Percentiles rank a stretch among this genome's conserved stretches.
Conservation (phyloP, 768 basidiomycete genomes). For the Trametes elegans region DNA sequence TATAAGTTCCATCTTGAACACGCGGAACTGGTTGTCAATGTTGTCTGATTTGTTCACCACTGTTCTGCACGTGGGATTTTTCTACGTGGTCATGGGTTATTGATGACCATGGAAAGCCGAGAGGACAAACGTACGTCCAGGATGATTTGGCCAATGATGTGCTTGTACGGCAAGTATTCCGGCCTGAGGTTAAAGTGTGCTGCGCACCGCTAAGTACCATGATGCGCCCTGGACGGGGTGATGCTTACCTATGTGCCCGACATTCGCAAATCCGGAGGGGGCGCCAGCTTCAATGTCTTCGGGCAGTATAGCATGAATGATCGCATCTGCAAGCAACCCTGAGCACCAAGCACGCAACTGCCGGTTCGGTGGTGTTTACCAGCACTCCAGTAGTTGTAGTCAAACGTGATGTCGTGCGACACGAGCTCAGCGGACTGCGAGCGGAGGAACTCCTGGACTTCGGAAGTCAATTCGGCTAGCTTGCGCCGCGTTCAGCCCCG, state of each 20-base stretch:
- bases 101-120: too few relatives aligned
- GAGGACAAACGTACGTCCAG: slow-evolving; percentile 74
- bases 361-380: slow-evolving; percentile 44
- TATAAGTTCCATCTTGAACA: slow-evolving; percentile 95
- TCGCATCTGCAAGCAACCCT: slow-evolving; percentile 57
- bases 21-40: slow-evolving; percentile 84
- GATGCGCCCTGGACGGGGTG: not conserved
- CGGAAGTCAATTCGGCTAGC: slow-evolving; percentile 66
- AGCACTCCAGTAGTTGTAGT: slow-evolving; percentile 88
- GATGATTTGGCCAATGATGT: slow-evolving; percentile 88
- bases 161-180: slow-evolving; percentile 89
- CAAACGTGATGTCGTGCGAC: slow-evolving; percentile 58
- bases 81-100: too few relatives aligned
- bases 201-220: slow-evolving; percentile 30
- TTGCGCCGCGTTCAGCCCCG: slow-evolving; percentile 35
- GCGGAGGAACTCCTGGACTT: slow-evolving; percentile 54
- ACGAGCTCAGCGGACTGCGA: slow-evolving; percentile 56
- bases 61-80: slow-evolving; percentile 79
- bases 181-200: slow-evolving; percentile 91
- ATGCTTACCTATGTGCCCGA: slow-evolving; percentile 85
- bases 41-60: slow-evolving; percentile 93
- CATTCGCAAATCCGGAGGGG: slow-evolving; percentile 84
- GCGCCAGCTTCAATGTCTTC: slow-evolving; percentile 72
- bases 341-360: not conserved
- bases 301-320: slow-evolving; percentile 80